Base-by-base conservation (phyloP, 2,329 filamentous ascomycete genomes). In the Cladosporium sphaerospermum region DNA sequence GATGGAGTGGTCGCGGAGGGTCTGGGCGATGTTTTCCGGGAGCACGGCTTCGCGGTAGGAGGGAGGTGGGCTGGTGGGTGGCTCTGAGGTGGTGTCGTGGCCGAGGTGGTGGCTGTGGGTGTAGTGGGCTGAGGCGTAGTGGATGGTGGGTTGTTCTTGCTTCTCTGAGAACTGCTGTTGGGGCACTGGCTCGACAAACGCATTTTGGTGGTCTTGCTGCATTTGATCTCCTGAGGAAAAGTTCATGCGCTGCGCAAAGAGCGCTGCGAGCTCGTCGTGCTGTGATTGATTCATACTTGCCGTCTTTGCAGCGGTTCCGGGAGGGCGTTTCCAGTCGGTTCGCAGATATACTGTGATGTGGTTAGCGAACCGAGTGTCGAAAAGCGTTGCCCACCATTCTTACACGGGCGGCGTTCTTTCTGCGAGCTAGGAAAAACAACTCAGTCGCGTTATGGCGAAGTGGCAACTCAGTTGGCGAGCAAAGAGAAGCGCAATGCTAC, bases 51-150 rank as follows among this genome's bases (percentile, higher is more conserved):
- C 62, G 54, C 56, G 52, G 57, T 67, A 67, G 7, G 62, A 61
- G 23, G 65, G 64, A 4, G 65, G 65, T 4, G 65, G 65, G 51
- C 61, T 64, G 23, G 57, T 54, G 9, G 65, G 62, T 8, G 65
- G 63, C 51, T 67, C 56, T 58, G 65, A 45, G 62, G 62, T 43
- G 16, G 71, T 68, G 51, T 76, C 74, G 16, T 71, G 69, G 45
- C 67, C 75, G 56, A 84, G 66, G 67, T 95, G 88, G 42, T 47
- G 44, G 43, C 43, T 89, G 66, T 91, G 89, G 59, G 86, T 85
- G 69, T 95, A 95, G 69, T 95, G 89, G 64, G 88, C 85, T 9
- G 88, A 87, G 23, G 88, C 82, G 73, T 93, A 95, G 57, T 80
- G 76, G 57, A 88, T 84, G 18, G 77, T 72, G 51, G 76, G 68